These are phyloP conservation scores for Zizania latifolia DNA, from an alignment of 176 grass and related monocot species.

Conservation along the genomic window DNA sequence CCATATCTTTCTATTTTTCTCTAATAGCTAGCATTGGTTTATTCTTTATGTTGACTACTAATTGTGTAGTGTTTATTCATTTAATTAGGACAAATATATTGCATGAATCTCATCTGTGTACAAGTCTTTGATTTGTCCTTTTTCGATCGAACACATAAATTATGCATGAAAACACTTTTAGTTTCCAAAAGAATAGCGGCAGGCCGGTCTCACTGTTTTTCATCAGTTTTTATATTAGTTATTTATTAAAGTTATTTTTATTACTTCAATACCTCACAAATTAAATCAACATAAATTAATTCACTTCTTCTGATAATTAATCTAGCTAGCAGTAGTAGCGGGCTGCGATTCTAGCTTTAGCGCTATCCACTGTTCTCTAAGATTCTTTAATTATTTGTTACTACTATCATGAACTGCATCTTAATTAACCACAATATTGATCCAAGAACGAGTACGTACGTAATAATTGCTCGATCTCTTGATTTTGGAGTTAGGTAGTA, in stretches of 20 bases:
- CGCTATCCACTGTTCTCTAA: background rate
- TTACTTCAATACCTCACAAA: background rate
- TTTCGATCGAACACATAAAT: background rate
- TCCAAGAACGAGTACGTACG: no score
- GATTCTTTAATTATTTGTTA: background rate
- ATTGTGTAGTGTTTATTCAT: background rate
- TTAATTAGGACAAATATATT: background rate
- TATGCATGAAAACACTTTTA: background rate
- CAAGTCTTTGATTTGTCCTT: background rate
- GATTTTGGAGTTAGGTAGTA: background rate
- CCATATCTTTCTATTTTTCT: no score
- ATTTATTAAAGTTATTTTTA: background rate
- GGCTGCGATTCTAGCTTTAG: background rate
- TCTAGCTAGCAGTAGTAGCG: background rate
- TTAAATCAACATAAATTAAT: no score
- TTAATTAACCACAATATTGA: no score
- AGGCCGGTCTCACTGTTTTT: background rate
- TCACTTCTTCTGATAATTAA: no score
- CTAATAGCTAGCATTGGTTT: no score
- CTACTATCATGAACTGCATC: background rate
- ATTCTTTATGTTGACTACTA: background rate
- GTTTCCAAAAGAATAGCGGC: background rate
- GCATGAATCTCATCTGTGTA: background rate
- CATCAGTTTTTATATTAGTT: background rate
- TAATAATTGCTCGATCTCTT: background rate